Evolutionary conservation across 106 monocot genomes (phyloP).

Genomic region (Allium cepa): DNA sequence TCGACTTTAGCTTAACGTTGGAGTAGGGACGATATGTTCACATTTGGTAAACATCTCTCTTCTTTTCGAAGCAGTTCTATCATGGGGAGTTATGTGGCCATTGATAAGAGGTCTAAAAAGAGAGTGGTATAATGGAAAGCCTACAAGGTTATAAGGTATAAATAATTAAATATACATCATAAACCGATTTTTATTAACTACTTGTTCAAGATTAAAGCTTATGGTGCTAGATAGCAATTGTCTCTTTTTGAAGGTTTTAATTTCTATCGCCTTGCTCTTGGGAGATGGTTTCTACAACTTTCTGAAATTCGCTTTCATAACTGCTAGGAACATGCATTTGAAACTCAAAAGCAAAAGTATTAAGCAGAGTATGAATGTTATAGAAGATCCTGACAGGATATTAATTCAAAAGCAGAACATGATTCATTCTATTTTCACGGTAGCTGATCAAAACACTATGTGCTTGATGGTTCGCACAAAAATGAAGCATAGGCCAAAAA

Average conservation of each 20-base stretch:
- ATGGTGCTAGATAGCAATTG: too few species aligned
- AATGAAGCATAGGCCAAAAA: constrained; percentile 58
- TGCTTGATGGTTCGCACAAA: constrained; percentile 47
- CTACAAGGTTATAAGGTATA: constrained; percentile 8
- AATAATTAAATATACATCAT: constrained; percentile 17
- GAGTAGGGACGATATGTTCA: constrained; percentile 62
- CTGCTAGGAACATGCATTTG: constrained; percentile 28
- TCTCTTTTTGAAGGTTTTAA: constrained; percentile 47
- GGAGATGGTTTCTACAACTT: constrained; percentile 95
- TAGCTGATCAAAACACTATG: neutral
- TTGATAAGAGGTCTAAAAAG: constrained; percentile 28
- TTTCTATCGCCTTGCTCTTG: constrained; percentile 71
- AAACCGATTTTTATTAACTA: too few species aligned
- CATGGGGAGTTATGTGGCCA: constrained; percentile 63
- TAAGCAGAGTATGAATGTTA: constrained; percentile 6
- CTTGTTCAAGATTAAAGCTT: neutral
- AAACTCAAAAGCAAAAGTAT: constrained; percentile 21
- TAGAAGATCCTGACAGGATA: neutral
- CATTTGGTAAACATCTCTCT: constrained; percentile 47
- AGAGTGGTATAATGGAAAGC: constrained; percentile 20
- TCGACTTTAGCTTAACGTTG: constrained; percentile 60
- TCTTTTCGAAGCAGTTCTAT: constrained; percentile 40
- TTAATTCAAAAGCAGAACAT: neutral
- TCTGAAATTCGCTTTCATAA: constrained; percentile 42
- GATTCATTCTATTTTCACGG: neutral